These are phyloP conservation scores for Taxillus chinensis DNA, from an alignment of 164 flowering plant genomes.

Conservation along the genomic window DNA sequence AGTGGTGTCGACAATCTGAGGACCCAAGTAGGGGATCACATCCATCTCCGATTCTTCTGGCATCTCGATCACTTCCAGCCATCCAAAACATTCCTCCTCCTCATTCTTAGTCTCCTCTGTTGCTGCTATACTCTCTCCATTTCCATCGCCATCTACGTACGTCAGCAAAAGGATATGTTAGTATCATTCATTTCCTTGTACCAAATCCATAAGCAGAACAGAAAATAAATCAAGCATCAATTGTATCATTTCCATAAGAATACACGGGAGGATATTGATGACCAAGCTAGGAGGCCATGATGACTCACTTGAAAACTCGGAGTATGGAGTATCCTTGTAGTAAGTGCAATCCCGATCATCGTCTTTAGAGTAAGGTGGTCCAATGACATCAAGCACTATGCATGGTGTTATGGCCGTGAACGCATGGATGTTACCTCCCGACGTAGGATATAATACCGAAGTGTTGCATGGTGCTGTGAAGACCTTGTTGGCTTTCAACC, in stretches of 20 bases:
- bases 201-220: too few relatives aligned
- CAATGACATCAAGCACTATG: constrained; percentile 80
- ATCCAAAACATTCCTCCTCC: constrained; percentile 26
- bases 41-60: constrained; percentile 64
- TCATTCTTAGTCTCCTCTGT: constrained; percentile 9
- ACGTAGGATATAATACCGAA: constrained; percentile 66
- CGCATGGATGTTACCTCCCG: constrained; percentile 88
- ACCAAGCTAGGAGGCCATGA: too few relatives aligned
- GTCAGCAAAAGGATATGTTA: too few relatives aligned
- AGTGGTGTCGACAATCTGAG: constrained; percentile 26
- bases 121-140: constrained; percentile 8
- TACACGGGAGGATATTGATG: not conserved
- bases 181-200: too few relatives aligned
- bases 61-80: constrained; percentile 69
- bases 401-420: constrained; percentile 81
- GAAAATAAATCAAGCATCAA: too few relatives aligned
- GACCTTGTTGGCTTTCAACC: constrained; percentile 33
- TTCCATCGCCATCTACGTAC: constrained; percentile 8
- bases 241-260: too few relatives aligned
- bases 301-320: constrained; percentile 32
- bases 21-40: constrained; percentile 56
- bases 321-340: constrained; percentile 41
- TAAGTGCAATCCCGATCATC: constrained; percentile 73
- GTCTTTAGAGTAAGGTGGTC: constrained; percentile 73
- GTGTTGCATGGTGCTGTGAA: constrained; percentile 71